Percentiles rank a stretch among this genome's conserved stretches.
Conservation (phyloP, 139 green algal species). For the Nannochloris sp. region DNA sequence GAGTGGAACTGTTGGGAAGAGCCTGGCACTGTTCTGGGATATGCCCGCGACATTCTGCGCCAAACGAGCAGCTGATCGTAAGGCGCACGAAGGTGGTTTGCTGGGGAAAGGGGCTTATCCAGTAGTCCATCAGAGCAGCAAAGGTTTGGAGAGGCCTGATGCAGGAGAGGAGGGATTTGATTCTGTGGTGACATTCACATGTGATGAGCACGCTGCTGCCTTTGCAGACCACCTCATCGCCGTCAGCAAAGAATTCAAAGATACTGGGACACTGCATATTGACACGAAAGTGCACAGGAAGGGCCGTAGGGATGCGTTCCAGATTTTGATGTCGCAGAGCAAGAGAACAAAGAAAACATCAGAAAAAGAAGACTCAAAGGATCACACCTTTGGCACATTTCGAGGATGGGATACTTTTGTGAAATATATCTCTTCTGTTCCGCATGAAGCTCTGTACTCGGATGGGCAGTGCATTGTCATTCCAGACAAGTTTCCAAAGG, state of each 20-base stretch:
- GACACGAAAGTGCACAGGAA: neutral
- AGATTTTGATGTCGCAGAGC: neutral
- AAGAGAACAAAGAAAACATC: neutral
- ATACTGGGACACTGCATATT: neutral
- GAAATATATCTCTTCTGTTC: neutral
- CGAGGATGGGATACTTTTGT: neutral
- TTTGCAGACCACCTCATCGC: constrained; percentile 25
- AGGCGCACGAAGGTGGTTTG: constrained; percentile 49
- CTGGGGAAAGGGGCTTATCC: constrained; percentile 25
- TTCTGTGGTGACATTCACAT: constrained; percentile 33
- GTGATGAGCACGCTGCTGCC: constrained; percentile 28
- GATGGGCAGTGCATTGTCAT: constrained; percentile 47
- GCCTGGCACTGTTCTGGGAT: constrained; percentile 22
- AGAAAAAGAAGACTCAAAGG: neutral
- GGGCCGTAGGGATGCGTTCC: neutral
- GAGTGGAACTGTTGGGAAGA: constrained; percentile 33
- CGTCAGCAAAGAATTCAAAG: constrained; percentile 3
- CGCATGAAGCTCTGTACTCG: constrained; percentile 12
- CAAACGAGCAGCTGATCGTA: constrained; percentile 22
- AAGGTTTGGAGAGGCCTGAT: constrained; percentile 10
- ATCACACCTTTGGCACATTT: neutral
- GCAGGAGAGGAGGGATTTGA: constrained; percentile 36
- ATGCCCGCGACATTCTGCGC: constrained; percentile 34
- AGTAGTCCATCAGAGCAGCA: constrained; percentile 18
- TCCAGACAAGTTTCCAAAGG: constrained; percentile 55